Base-by-base conservation (phyloP, 2,329 filamentous ascomycete genomes). In the Fusarium pseudocircinatum region DNA sequence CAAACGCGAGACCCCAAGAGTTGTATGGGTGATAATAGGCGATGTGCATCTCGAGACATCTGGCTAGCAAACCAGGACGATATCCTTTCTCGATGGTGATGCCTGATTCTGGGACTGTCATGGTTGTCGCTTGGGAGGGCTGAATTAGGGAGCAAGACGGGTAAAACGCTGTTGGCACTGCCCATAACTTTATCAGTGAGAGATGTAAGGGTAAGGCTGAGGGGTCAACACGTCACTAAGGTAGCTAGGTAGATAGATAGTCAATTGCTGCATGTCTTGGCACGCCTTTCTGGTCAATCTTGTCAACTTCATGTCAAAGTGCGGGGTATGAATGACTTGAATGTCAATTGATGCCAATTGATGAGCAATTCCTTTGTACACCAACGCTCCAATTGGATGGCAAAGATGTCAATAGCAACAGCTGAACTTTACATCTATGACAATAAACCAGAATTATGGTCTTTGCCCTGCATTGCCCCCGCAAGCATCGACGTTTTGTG, bases 21-120 rank as follows among this genome's bases (percentile, higher is more conserved):
- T 74, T 66, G 2, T 30, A 43, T 1, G 71, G 71, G 14, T 74
- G 67, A 6, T 74, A 74, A 16, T 60, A 60, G 24, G 60, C 15
- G 15, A 74, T 72, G 42, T 72, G 71, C 71, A 74, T 74, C 14
- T 74, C 71, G 2, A 74, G 63, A 6, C 63, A 69, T 20, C 71
- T 46, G 3, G 71, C 71, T 2, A 74, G 39, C 11, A 74, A 65
- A 8, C 71, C 71, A 11, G 71, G 71, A 1, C 67, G 71, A 10
- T 74, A 74, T 15, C 71, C 71, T 22, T 63, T 24, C 37, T 74
- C 52, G 0, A 74, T 66, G 5, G 9, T 58, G 28, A 74, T 57
- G 34, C 4, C 22, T 12, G 32, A 15, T 4, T 34, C 16, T 7
- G n/a, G n/a, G 1, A 26, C 16, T 14, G 49, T 20, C 71, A 73